Percentiles rank a stretch among this genome's conserved stretches.
These are phyloP conservation scores for Rhodamnia argentea DNA, from an alignment of 345 rosid genomes.

Conservation along the genomic window DNA sequence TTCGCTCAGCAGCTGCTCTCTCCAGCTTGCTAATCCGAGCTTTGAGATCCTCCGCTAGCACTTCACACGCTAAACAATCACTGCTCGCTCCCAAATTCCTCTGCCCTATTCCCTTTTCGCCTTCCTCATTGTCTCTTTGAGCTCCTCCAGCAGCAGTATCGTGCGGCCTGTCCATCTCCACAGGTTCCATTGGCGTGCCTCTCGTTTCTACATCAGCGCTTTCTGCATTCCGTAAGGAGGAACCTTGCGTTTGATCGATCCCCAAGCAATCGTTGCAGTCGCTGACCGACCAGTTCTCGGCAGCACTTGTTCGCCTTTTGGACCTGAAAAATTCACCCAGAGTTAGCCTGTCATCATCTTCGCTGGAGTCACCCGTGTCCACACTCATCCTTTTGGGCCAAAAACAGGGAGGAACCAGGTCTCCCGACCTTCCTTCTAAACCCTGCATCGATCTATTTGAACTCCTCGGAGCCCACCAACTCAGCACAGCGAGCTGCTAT, in stretches of 20 bases:
- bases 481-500: conserved; percentile 19
- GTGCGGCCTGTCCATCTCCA: not conserved
- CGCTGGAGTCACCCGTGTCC: not conserved
- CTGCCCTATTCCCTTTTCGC: not conserved
- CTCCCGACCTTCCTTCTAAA: not conserved
- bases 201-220: not conserved
- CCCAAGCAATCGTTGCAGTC: not conserved
- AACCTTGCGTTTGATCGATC: not conserved
- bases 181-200: not conserved
- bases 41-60: not conserved
- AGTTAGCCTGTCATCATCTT: not conserved
- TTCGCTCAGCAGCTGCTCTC: not conserved
- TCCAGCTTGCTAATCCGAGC: conserved; percentile 10
- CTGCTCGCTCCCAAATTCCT: not conserved
- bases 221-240: not conserved
- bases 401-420: conserved; percentile 8
- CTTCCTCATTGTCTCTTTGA: not conserved
- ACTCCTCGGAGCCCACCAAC: conserved; percentile 29
- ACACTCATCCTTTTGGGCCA: not conserved
- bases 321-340: not conserved
- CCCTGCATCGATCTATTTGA: not conserved
- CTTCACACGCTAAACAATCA: not conserved
- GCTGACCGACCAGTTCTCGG: not conserved
- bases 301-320: not conserved
- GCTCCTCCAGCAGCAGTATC: not conserved